Base-by-base conservation (phyloP, 2,329 filamentous ascomycete genomes). In the Diplodia mutila region DNA sequence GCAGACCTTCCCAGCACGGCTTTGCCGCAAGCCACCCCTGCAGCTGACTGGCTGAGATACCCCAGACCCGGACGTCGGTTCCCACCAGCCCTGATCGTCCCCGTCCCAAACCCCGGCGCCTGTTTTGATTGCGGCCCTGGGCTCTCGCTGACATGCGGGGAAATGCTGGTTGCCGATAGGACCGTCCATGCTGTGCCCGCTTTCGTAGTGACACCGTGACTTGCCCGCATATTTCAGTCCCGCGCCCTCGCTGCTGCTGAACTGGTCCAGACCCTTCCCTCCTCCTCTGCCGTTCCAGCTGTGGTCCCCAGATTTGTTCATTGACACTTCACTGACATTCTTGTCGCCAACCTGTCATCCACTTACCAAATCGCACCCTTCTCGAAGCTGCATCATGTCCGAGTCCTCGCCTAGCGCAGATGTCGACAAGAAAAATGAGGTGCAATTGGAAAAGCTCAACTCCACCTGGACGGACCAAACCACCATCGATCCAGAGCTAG, bases 401-500 rank as follows among this genome's bases (percentile, higher is more conserved):
- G 59, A 57, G 32, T 25, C 25, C 42, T 34, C 49, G 42, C 65
- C 65, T 25, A 3, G 14, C 51, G 11, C 48, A 8, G 27, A 63
- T 21, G 9, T 51, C 21, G 46, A 63, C 11, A 63, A 51, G 46
- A 63, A 63, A 29, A 37, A 67, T 25, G 65, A 65, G 21, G 51
- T 66, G 5, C 65, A 71, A 21, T 32, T 71, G 51, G 70, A 73
- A 49, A 69, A 72, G 37, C 23, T 54, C 37, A 65, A 68, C 29
- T 61, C 67, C n/a, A 61, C 68, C 27, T 71, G 66, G 66, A 65
- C 65, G 23, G 66, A 69, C 25, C 34, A 25, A 29, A 11, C 32
- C 8, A 21, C 65, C 49, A 68, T 61, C 55, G n/a, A n/a, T 39
- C 27, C 68, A 1, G 70, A 70, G 9, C 71, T 77, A 1, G 74